phyloP scores from a whole-genome alignment of 805 yeast genomes.

The Ogataea naganishii region DNA sequence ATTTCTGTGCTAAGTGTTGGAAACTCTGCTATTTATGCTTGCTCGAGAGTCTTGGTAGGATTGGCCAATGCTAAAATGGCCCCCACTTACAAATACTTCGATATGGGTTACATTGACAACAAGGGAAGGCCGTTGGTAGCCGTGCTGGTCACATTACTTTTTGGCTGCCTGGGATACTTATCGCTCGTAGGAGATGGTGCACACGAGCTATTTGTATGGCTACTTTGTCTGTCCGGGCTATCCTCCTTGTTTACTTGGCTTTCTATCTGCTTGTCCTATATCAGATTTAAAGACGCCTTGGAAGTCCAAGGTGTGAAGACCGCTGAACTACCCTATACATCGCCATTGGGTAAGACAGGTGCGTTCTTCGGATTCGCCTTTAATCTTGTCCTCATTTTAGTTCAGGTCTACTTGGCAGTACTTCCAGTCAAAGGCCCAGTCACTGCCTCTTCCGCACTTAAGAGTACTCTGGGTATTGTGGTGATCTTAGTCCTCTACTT shows the following conservation, averaged over 20 bases:
- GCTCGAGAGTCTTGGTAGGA: slow-evolving; percentile 43
- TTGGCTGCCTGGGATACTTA: slow-evolving; percentile 36
- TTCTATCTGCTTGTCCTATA: slow-evolving; percentile 32
- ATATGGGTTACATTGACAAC: slow-evolving; percentile 37
- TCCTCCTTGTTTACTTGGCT: slow-evolving; percentile 43
- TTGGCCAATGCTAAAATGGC: slow-evolving; percentile 38
- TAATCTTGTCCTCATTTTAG: slow-evolving; percentile 27
- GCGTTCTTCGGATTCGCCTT: slow-evolving; percentile 29
- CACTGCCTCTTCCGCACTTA: slow-evolving; percentile 30
- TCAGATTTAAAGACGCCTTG: slow-evolving; percentile 39
- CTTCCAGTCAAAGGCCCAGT: slow-evolving; percentile 29
- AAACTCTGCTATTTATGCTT: slow-evolving; percentile 49
- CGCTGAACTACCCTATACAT: slow-evolving; percentile 31
- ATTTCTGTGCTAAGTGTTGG: slow-evolving; percentile 36
- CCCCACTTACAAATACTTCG: slow-evolving; percentile 22
- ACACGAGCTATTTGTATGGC: slow-evolving; percentile 34
- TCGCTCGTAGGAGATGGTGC: slow-evolving; percentile 34
- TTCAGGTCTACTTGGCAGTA: slow-evolving; percentile 41
- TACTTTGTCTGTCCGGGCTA: slow-evolving; percentile 40
- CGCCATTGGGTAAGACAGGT: slow-evolving; percentile 35
- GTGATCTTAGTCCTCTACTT: slow-evolving; percentile 33
- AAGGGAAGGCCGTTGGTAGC: slow-evolving; percentile 43
- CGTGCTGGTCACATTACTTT: slow-evolving; percentile 26
- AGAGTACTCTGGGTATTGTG: slow-evolving; percentile 37
- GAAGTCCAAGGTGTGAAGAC: slow-evolving; percentile 30